Conservation (phyloP, 495 filamentous ascomycete genomes). For the Lepidopterella palustris region DNA sequence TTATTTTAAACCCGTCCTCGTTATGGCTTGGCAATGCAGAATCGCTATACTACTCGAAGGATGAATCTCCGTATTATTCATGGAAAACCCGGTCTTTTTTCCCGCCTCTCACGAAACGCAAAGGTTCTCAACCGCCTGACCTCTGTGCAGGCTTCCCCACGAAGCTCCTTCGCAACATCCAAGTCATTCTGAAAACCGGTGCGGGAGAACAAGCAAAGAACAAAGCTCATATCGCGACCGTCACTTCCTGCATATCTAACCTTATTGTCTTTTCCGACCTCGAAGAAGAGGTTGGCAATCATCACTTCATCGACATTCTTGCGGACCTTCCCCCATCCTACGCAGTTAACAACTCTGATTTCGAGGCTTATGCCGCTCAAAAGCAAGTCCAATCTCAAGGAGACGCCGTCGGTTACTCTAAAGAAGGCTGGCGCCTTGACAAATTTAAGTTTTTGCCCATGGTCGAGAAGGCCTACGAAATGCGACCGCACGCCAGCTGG, state of each 20-base stretch:
- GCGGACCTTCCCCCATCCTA: conserved; percentile 35
- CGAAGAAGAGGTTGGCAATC: conserved; percentile 38
- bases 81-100: not conserved
- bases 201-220: conserved; percentile 31
- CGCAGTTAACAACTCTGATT: conserved; percentile 37
- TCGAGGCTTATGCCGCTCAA: conserved; percentile 37
- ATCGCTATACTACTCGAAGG: not conserved
- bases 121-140: not conserved
- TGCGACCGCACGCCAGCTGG: conserved; percentile 19
- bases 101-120: not conserved
- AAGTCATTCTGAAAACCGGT: conserved; percentile 42
- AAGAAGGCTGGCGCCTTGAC: conserved; percentile 19
- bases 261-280: conserved; percentile 46
- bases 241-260: conserved; percentile 40
- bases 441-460: conserved; percentile 27
- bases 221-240: conserved; percentile 36
- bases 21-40: not conserved
- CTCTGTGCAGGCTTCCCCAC: conserved; percentile 38
- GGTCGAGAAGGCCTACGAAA: conserved; percentile 24
- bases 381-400: conserved; percentile 21
- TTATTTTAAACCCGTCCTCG: not conserved
- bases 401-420: conserved; percentile 14
- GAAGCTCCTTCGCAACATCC: conserved; percentile 32
- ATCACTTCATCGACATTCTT: conserved; percentile 40
- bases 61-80: not conserved